Conservation (phyloP, 1,284 basidiomycete species). For the Fomes fomentarius region DNA sequence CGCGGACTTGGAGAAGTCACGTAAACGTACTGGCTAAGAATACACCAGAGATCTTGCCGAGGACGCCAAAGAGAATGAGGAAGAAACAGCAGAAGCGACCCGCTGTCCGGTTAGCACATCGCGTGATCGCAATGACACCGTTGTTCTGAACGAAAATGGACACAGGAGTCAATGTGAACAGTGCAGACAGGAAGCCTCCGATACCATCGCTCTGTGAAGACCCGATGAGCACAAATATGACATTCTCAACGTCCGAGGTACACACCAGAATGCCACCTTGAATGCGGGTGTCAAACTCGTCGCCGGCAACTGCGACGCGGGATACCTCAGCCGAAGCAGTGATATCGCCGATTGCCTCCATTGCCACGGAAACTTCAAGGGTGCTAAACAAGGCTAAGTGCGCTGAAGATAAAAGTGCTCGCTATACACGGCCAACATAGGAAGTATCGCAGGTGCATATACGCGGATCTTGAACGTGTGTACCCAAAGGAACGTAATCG, state of each 20-base stretch:
- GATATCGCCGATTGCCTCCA: constrained; percentile 89
- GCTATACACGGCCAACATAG: constrained; percentile 78
- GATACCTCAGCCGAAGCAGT: constrained; percentile 86
- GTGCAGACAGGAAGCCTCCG: constrained; percentile 72
- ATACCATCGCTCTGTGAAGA: constrained; percentile 65
- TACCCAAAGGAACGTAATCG: constrained; percentile 84
- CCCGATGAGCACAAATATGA: neutral
- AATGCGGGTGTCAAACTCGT: constrained; percentile 78
- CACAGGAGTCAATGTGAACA: constrained; percentile 81
- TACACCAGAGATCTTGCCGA: constrained; percentile 81
- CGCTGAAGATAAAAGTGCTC: neutral
- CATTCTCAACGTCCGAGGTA: no score
- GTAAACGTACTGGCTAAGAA: constrained; percentile 67
- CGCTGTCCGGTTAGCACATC: constrained; percentile 75
- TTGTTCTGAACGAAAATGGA: constrained; percentile 88
- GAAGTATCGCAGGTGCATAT: constrained; percentile 82
- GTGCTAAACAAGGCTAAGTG: neutral
- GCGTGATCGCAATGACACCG: constrained; percentile 78
- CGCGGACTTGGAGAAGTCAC: no score
- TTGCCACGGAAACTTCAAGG: constrained; percentile 68
- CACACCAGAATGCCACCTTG: constrained; percentile 83
- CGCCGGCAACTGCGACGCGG: constrained; percentile 65
- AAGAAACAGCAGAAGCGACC: constrained; percentile 76
- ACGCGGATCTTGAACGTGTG: constrained; percentile 80
- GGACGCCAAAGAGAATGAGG: constrained; percentile 72